Conservation (phyloP, 2,329 filamentous ascomycete species). For the Penicillium sp. region DNA sequence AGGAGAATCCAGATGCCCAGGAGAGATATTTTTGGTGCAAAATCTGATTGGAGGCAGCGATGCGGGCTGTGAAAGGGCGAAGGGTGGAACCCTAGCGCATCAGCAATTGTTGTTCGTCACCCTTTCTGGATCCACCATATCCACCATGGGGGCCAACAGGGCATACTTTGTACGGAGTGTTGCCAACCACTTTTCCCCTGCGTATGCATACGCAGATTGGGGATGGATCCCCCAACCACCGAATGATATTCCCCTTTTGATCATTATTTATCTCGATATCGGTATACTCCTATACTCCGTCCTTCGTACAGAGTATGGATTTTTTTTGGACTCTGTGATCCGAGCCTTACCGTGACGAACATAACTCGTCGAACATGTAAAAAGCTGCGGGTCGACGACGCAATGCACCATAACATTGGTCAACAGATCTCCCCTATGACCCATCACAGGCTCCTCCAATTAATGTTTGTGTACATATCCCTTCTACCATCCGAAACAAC, state of each 20-base stretch:
- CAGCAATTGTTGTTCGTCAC: constrained; percentile 19
- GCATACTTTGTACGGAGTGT: no score
- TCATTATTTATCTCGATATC: background rate
- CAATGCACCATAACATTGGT: constrained; percentile 20
- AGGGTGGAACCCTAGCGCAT: constrained; percentile 10
- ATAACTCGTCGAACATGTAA: constrained; percentile 20
- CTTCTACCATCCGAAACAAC: constrained; percentile 3
- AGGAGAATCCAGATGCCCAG: constrained; percentile 7
- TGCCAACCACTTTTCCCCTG: constrained; percentile 4
- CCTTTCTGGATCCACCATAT: constrained; percentile 9
- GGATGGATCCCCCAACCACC: background rate
- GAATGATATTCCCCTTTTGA: background rate
- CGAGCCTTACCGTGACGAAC: constrained; percentile 7
- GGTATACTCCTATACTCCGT: background rate
- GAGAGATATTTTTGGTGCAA: constrained; percentile 27
- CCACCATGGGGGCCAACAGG: background rate
- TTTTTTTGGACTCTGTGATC: constrained; percentile 4
- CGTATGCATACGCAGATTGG: background rate
- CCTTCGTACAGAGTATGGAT: background rate
- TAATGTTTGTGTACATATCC: constrained; percentile 6
- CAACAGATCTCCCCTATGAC: constrained; percentile 5
- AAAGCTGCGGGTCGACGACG: constrained; percentile 18
- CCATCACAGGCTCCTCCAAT: constrained; percentile 14
- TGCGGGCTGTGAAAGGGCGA: constrained; percentile 15
- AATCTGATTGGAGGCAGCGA: constrained; percentile 23